Conservation (phyloP, 2,329 filamentous ascomycete species). For the Trichoderma sp. region DNA sequence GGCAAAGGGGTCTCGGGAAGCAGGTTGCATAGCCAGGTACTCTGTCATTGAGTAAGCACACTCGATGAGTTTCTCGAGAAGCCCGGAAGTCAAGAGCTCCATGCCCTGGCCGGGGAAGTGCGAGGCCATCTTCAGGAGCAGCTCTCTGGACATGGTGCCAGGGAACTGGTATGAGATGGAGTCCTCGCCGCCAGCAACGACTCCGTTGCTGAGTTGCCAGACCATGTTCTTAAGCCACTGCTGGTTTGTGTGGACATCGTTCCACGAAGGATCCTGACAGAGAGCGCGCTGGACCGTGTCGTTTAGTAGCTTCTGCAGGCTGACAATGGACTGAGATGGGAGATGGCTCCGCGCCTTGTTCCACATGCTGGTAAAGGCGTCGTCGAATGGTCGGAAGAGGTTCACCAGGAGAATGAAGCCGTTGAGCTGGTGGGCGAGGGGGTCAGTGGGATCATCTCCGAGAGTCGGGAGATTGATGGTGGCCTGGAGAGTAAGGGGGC, state of each 20-base stretch:
- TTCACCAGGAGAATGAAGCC: slow-evolving; percentile 60
- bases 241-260: slow-evolving; percentile 58
- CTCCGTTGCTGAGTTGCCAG: slow-evolving; percentile 61
- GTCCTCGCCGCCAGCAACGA: slow-evolving; percentile 47
- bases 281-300: slow-evolving; percentile 54
- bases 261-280: slow-evolving; percentile 52
- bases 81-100: slow-evolving; percentile 70
- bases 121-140: slow-evolving; percentile 64
- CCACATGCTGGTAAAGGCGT: slow-evolving; percentile 63
- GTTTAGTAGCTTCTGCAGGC: slow-evolving; percentile 61
- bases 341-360: slow-evolving; percentile 61
- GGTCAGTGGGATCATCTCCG: slow-evolving; percentile 59
- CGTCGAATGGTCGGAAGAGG: slow-evolving; percentile 65
- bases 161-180: slow-evolving; percentile 63
- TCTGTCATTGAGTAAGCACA: slow-evolving; percentile 72
- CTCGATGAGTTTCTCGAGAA: slow-evolving; percentile 79
- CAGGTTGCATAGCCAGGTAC: slow-evolving; percentile 64
- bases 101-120: slow-evolving; percentile 70
- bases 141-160: slow-evolving; percentile 59
- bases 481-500: slow-evolving; percentile 67
- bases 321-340: slow-evolving; percentile 54
- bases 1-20: slow-evolving; percentile 60
- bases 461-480: slow-evolving; percentile 65
- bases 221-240: slow-evolving; percentile 64
- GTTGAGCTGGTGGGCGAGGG: slow-evolving; percentile 50